phyloP scores from a whole-genome alignment of 257 asterid genomes.

The Linderniella brevidens region DNA sequence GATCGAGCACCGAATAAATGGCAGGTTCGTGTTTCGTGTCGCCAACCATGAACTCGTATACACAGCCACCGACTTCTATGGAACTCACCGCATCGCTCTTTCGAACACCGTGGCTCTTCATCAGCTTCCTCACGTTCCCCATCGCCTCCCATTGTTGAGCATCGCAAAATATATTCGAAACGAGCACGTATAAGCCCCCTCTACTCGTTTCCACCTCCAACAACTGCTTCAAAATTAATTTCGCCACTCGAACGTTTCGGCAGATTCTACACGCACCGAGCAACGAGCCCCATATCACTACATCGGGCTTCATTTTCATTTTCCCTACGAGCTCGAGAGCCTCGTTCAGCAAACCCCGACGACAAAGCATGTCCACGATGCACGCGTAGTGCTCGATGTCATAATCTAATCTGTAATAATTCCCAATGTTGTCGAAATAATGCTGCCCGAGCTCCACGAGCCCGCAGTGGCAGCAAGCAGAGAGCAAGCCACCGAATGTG shows the following conservation, averaged over 20 bases:
- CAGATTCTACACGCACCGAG: conserved; percentile 41
- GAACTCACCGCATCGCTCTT: conserved; percentile 37
- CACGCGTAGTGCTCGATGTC: conserved; percentile 46
- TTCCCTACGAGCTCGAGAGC: conserved; percentile 29
- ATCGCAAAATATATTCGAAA: conserved; percentile 42
- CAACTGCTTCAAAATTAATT: conserved; percentile 32
- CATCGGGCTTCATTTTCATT: conserved; percentile 41
- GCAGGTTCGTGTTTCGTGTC: conserved; percentile 27
- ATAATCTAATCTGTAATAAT: conserved; percentile 14
- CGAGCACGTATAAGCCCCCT: conserved; percentile 36
- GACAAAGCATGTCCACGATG: conserved; percentile 47
- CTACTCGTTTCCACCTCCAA: conserved; percentile 22
- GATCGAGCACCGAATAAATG: conserved; percentile 19
- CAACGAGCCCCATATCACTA: conserved; percentile 44
- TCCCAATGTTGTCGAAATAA: conserved; percentile 28
- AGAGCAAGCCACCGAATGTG: conserved; percentile 42
- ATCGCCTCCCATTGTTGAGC: conserved; percentile 31
- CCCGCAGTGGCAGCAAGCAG: conserved; percentile 61
- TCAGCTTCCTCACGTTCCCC: conserved; percentile 42
- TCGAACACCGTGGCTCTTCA: conserved; percentile 19
- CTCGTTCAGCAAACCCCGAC: conserved; percentile 34
- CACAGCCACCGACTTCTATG: conserved; percentile 19
- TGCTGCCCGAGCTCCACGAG: conserved; percentile 28
- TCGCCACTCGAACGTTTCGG: conserved; percentile 22
- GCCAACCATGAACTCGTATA: conserved; percentile 34